Base-by-base conservation (phyloP, 345 rosid species). In the Camelina neglecta region DNA sequence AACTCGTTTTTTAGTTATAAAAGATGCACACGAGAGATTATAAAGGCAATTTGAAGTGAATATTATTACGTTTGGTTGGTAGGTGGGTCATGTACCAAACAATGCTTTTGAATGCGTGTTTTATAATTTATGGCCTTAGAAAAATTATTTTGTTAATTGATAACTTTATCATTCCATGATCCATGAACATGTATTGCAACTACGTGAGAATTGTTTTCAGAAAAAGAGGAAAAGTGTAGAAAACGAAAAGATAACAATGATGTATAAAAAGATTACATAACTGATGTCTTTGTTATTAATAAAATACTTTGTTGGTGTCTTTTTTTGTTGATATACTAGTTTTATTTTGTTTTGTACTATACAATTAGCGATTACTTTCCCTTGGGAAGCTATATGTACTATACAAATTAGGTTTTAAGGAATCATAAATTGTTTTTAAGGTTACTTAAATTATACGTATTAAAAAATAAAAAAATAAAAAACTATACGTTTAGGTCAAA, bases 81-180 rank as follows among this genome's bases (percentile, higher is more conserved):
- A 7, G 76, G 60, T 76, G 71, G 54, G 38, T 77, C 75, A 57
- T 65, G 55, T 75, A 71, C 80, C 76, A 71, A 71, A 71, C 48
- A 65, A 71, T 71, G 45, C 29, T 70, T 58, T 77, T 65, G 21
- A 48, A 57, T 71, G 72, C 61, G 76, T 77, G 72, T 71, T 77
- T 58, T 71, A 2, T 35, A 77, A 59, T 63, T 70, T 62, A n/a
- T 62, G 50, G 26, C 31, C 65, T 42, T 0, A 42, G n/a, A 11
- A 2, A 51, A 33, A 21, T 1, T 1, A 4, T 7, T 29, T 57
- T 66, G 8, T 49, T 49, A 1, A 20, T 51, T 11, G 47, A 53
- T 31, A 42, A 24, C 8, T 68, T 16, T 13, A 13, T 33, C 36
- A 23, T 66, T 35, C 38, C 36, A 57, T 35, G 38, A 35, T 35